Conservation (phyloP, 2,329 filamentous ascomycete species). For the Cadophora malorum region DNA sequence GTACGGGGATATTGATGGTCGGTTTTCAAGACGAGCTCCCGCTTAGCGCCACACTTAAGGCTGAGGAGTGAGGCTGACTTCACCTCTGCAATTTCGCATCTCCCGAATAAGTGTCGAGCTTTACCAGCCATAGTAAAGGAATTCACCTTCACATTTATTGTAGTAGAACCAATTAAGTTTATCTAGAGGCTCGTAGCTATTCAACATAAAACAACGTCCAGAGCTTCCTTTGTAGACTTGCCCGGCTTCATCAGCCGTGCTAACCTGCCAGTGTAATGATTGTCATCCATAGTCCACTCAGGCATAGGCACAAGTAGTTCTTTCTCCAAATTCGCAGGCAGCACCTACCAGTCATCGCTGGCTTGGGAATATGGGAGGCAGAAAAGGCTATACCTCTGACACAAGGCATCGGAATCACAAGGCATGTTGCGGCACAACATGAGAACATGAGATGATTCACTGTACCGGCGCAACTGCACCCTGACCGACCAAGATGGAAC, state of each 20-base stretch:
- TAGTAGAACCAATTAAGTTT: not conserved
- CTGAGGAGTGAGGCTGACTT: not conserved
- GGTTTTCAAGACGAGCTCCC: conserved; percentile 6
- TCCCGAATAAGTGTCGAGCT: not conserved
- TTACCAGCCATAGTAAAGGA: not conserved
- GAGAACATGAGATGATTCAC: not conserved
- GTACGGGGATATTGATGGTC: not conserved
- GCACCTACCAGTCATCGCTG: not conserved
- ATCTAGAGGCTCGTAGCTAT: too few relatives aligned
- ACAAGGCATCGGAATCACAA: not conserved
- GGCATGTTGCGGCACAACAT: not conserved
- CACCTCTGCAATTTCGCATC: not conserved
- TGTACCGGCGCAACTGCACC: not conserved
- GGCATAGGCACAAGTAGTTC: not conserved
- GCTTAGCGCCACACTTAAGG: not conserved
- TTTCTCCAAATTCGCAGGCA: not conserved
- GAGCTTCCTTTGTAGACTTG: not conserved
- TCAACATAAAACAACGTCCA: not conserved
- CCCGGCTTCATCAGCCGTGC: not conserved
- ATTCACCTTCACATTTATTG: not conserved
- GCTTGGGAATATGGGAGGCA: too few relatives aligned
- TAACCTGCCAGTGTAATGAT: not conserved
- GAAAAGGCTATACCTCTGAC: not conserved
- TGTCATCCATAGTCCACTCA: not conserved
- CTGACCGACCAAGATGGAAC: not conserved